Evolutionary conservation across 2,329 filamentous ascomycete genomes (phyloP), one percentile per base, ranked within the genome.

Genomic region (Trichoderma gracile): DNA sequence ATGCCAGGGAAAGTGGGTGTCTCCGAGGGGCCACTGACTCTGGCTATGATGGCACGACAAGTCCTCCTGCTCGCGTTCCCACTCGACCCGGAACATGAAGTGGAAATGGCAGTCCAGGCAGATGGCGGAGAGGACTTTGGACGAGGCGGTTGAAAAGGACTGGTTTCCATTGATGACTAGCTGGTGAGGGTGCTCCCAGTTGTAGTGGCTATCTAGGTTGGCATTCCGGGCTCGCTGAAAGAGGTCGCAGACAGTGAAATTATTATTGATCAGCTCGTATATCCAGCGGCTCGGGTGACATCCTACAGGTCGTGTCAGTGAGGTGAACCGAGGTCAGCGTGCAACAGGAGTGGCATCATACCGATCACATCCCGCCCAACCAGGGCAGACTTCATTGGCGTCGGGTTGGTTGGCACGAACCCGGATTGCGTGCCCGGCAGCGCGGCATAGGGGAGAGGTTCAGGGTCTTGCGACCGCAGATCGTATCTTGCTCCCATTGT

Each of bases 81-180:
- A 78, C 10, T 68, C 63, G 65, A 77, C 73, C 25, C 73, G 77
- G 68, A 80, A 76, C 57, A 79, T 71, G 58, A 80, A 79, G 67
- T 80, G 78, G 40, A 77, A 78, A 57, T 78, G 76, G 56, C 78
- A 80, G 52, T 77, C 74, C 14, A 78, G 69, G 63, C 78, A 80
- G 9, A 80, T 71, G 3, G 77, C 71, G 5, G 78, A 79, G 1
- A 79, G 61, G 2, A 75, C 38, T 2, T 70, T 71, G 7, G 66
- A 70, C 5, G 69, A 71, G 1, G 64, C 46, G 30, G 72, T 71
- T 1, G 65, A 69, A 38, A 70, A 75, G 66, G 72, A 78, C 64
- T 80, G 78, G 55, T 79, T 79, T 33, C 77, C 77, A 56, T 78
- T 78, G 64, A 78, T 73, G 17, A 74, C 73, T 17, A 79, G 69